Evolutionary conservation across 257 asterid species (phyloP).

Genomic region (Forsythia suspensa): DNA sequence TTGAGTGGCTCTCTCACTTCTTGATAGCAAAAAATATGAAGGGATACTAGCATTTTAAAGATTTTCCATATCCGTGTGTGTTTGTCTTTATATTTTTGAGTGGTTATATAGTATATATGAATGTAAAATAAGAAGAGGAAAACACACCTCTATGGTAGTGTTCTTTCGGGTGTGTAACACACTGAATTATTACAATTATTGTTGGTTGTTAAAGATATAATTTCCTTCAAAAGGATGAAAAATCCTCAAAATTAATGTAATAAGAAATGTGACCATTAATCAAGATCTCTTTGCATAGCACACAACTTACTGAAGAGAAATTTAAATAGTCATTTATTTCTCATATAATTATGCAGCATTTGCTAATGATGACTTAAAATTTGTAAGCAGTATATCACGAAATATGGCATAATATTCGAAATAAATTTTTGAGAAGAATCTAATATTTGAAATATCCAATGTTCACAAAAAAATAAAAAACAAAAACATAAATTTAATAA

Average conservation of each 20-base stretch:
- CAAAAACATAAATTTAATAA: background rate
- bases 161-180: background rate
- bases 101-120: conserved; percentile 24
- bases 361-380: no score
- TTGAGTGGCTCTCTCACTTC: conserved; percentile 10
- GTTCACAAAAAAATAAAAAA: background rate
- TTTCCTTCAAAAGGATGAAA: no score
- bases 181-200: background rate
- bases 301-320: no score
- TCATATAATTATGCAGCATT: no score
- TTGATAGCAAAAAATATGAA: conserved; percentile 12
- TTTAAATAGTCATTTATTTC: no score
- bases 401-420: background rate
- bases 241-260: no score
- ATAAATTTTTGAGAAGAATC: background rate
- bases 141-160: conserved; percentile 7
- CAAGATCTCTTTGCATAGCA: no score
- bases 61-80: conserved; percentile 16
- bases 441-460: background rate
- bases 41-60: conserved; percentile 18
- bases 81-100: conserved; percentile 25
- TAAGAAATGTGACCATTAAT: no score
- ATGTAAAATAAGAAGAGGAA: conserved; percentile 31
- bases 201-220: background rate
- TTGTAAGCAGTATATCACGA: background rate